Evolutionary conservation across 2,329 filamentous ascomycete species (phyloP), one percentile per base, ranked within the genome.

Genomic region (Aquanectria penicillioides): DNA sequence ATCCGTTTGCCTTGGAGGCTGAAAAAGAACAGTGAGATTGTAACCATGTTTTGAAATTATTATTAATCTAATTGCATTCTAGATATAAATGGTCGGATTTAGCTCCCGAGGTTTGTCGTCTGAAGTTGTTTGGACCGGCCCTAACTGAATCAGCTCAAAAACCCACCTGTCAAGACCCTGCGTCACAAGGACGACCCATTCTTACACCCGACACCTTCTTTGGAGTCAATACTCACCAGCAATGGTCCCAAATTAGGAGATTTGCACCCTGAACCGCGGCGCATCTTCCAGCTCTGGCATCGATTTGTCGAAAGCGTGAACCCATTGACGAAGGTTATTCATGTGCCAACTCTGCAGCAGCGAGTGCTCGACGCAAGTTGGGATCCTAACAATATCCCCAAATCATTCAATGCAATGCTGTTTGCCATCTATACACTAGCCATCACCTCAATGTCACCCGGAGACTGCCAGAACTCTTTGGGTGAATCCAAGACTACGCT

Each of bases 261-360:
- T 1, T 5, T 66, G 1, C 72, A 76, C 7, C 74, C 73, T 0
- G 70, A 76, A 2, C 70, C 74, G 6, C 67, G 65, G 3, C 63
- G 68, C 0, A 71, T 74, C 6, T 71, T 69, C 20, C 66, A 62
- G 5, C 52, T 72, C 6, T 76, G 74, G 74, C 71, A 76, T n/a
- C 56, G 58, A 0, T 76, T 74, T 28, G 65, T 73, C 12, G 74
- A 75, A 29, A 62, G 55, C 0, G 69, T 74, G 25, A 73, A 76
- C 11, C 74, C 73, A 0, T 54, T 76, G 0, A 59, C 64, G 11
- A 75, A 74, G 52, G 66, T 76, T 3, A 28, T 74, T 0, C 74
- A 76, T 29, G 65, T 73, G 1, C 74, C 74, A 8, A 73, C 67
- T 4, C 57, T 74, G 1, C 71, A 75, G 11, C 69, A 72, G 13